phyloP scores from a whole-genome alignment of 129 eudicot species.

The Saposhnikovia divaricata region DNA sequence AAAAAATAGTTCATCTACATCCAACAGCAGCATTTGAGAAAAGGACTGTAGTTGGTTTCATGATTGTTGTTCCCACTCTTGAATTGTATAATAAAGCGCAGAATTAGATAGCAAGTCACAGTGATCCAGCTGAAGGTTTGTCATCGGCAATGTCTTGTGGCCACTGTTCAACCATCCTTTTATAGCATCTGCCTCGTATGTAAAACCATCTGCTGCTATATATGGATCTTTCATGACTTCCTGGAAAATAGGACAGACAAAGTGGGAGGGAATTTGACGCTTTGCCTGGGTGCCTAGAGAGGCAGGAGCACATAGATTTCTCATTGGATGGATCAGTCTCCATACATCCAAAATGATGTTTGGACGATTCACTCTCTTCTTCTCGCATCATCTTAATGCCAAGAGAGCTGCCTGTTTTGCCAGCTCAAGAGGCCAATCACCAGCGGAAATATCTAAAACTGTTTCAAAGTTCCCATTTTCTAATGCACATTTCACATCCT shows the following conservation, averaged over 20 bases:
- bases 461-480: conserved; percentile 37
- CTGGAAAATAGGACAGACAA: conserved; percentile 87
- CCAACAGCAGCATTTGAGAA: too few species aligned
- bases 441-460: conserved; percentile 63
- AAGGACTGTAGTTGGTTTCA: conserved; percentile 13
- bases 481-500: conserved; percentile 58
- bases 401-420: conserved; percentile 44
- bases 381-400: conserved; percentile 61
- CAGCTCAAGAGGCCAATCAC: conserved; percentile 69
- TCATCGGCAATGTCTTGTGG: conserved; percentile 86
- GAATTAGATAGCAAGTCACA: conserved; percentile 66
- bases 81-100: conserved; percentile 83
- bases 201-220: conserved; percentile 87
- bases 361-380: conserved; percentile 40
- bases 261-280: conserved; percentile 56
- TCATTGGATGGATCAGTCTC: conserved; percentile 46
- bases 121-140: conserved; percentile 69
- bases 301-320: conserved; percentile 22
- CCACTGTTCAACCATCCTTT: conserved; percentile 87
- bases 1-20: not conserved
- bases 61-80: conserved; percentile 71
- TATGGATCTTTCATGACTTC: conserved; percentile 90
- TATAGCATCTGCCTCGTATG: conserved; percentile 90
- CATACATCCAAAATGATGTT: conserved; percentile 49
- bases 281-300: conserved; percentile 32